Evolutionary conservation across 768 basidiomycete species (phyloP), one percentile per base, ranked within the genome.

Genomic region (Gloeophyllum trabeum): DNA sequence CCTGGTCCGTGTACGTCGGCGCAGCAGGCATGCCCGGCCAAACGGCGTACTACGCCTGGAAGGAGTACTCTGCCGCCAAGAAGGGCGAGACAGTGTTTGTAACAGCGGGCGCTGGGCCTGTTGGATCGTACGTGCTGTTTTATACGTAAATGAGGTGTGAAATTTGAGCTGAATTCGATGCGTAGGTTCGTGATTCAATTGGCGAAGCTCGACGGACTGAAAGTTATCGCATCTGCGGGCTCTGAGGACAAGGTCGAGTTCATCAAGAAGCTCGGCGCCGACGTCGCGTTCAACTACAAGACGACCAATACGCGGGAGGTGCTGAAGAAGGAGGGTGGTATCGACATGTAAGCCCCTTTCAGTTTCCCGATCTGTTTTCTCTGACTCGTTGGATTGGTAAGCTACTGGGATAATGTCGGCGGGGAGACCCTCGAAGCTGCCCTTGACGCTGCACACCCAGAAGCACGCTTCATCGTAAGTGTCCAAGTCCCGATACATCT

Each of bases 271-370:
- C 48, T 81, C n/a, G 83, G 81, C 1, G 73, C 75, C 0, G 81
- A 87, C 48, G 69, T 79, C 4, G 75, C 68, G 1, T 84, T 83
- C 63, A 83, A 86, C 56, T 85, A 81, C 61, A 81, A 87, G 66
- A 82, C 69, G 0, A 62, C 63, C 1, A 61, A 62, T 37, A 75
- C 72, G 0, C 51, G 50, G 1, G 71, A 78, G 7, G 61, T 80
- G 2, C 59, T 88, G 28, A 52, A 54, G 46, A 66, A 66, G 44
- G 68, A 83, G 48, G 80, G 79, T 2, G 73, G 70, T 0, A 65
- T 81, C 35, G 63, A 79, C 50, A 57, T 78, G 61, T 75, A 57
- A 40, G 53, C 49, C 37, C 49, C 5, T 34, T 10, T 13, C 32
- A 14, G 12, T 4, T 26, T 18, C 18, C 25, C 14, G 13, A 22